Base-by-base conservation (phyloP, 2,329 filamentous ascomycete species). In the Plenodomus biglobosus region DNA sequence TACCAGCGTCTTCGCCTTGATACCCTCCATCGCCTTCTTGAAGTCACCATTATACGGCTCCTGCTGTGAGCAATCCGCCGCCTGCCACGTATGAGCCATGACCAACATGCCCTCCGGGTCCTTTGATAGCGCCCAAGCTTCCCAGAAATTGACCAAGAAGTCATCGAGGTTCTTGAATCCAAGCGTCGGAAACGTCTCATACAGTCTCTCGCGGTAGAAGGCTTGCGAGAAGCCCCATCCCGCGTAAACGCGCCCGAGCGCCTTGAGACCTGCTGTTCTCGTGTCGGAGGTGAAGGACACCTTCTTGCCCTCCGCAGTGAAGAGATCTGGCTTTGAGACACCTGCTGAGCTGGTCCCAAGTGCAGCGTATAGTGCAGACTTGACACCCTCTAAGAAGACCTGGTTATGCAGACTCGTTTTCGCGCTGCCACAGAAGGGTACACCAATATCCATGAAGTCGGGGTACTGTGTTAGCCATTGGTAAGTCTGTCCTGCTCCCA, bases 201-300 rank as follows among this genome's bases (percentile, higher is more conserved):
- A 86, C n/a, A 89, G 50, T 64, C 79, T 85, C 56, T 89, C 76
- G 1, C 88, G 80, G 61, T 92, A 92, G 62, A 92, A 92, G 0
- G 86, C 80, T 61, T 92, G 88, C 42, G 84, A 87, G 61, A 92
- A 88, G 0, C 89, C 88, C 88, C 82, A 94, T 0, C 88, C 88
- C 1, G 88, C 87, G 69, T 94, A 94, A 0, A 85, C 88, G 38
- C 87, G 78, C 0, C 81, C 87, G 47, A 92, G 81, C 0, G 88
- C 88, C 61, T 86, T 90, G 35, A 92, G 64, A 0, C 82, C 85
- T 17, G 76, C 72, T 15, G 76, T 73, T 40, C 68, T 80, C 54
- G 86, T 79, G 42, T 81, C 75, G 0, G 72, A 69, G 2, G 74
- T 78, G 79, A 84, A 86, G 0, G 66, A 61, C 35, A 36, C 20